Evolutionary conservation across 768 basidiomycete species (phyloP).

Genomic region (Russula griseocarnosa): DNA sequence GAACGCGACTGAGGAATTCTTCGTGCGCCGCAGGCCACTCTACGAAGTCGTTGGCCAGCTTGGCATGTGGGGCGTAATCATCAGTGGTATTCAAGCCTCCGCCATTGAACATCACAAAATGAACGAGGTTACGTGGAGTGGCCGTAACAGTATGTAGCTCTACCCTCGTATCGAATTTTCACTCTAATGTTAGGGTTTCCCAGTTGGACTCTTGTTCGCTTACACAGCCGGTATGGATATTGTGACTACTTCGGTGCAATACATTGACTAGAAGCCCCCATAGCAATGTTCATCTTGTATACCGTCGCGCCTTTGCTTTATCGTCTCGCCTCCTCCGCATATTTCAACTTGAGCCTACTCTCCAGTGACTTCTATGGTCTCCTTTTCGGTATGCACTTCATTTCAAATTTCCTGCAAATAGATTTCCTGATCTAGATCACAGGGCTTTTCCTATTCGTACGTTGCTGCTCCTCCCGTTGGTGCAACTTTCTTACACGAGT

Average conservation of each 20-base stretch:
- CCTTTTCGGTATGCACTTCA: slow-evolving; percentile 47
- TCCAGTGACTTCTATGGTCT: slow-evolving; percentile 87
- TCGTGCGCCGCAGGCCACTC: slow-evolving; percentile 72
- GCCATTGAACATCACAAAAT: slow-evolving; percentile 66
- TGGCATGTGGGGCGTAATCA: slow-evolving; percentile 79
- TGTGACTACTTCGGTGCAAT: neutral
- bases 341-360: slow-evolving; percentile 80
- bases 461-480: slow-evolving; percentile 25
- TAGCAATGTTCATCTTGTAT: slow-evolving; percentile 81
- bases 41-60: slow-evolving; percentile 87
- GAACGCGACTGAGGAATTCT: slow-evolving; percentile 85
- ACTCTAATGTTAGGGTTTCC: slow-evolving; percentile 17
- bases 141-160: slow-evolving; percentile 54
- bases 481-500: slow-evolving; percentile 1
- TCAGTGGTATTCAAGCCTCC: slow-evolving; percentile 75
- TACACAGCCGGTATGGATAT: slow-evolving; percentile 43
- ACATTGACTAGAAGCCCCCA: neutral
- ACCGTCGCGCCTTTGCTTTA: slow-evolving; percentile 83
- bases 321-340: slow-evolving; percentile 79
- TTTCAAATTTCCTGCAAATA: slow-evolving; percentile 11
- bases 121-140: slow-evolving; percentile 67
- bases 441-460: slow-evolving; percentile 53
- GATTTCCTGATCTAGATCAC: neutral
- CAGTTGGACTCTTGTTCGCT: slow-evolving; percentile 51
- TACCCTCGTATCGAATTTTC: neutral